Percentiles rank a stretch among this genome's conserved stretches.
phyloP scores from a whole-genome alignment of 768 basidiomycete species.

The Rhizopogon sp. region DNA sequence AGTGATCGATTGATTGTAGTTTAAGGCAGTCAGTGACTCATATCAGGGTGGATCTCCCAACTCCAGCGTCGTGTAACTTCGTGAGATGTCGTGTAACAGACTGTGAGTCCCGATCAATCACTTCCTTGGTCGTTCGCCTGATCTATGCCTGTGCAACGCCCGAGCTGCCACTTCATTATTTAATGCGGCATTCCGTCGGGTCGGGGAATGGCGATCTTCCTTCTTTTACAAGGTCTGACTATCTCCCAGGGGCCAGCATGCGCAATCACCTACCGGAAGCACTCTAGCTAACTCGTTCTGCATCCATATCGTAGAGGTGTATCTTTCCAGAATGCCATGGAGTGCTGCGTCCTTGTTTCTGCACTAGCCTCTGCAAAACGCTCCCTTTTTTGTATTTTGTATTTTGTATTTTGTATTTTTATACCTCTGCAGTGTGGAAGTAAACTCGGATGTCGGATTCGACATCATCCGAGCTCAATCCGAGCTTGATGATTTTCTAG shows the following conservation, averaged over 20 bases:
- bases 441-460: no score
- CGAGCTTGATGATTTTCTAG: background rate
- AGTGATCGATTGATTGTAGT: no score
- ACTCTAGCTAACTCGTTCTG: background rate
- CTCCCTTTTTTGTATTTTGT: no score
- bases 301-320: no score
- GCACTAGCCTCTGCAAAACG: no score
- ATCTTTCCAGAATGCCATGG: background rate
- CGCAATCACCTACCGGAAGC: background rate
- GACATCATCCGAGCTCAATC: no score
- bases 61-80: background rate
- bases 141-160: background rate
- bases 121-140: background rate
- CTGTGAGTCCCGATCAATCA: background rate
- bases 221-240: no score
- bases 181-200: background rate
- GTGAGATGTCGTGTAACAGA: no score
- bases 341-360: background rate
- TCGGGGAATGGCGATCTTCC: background rate
- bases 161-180: background rate
- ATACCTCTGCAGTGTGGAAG: background rate
- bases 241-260: no score
- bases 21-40: no score
- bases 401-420: no score
- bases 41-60: no score